A percentile compares a stretch with the other conserved stretches of the same genome.
Conservation (phyloP, 306 rosid genomes). For the Morella rubra region DNA sequence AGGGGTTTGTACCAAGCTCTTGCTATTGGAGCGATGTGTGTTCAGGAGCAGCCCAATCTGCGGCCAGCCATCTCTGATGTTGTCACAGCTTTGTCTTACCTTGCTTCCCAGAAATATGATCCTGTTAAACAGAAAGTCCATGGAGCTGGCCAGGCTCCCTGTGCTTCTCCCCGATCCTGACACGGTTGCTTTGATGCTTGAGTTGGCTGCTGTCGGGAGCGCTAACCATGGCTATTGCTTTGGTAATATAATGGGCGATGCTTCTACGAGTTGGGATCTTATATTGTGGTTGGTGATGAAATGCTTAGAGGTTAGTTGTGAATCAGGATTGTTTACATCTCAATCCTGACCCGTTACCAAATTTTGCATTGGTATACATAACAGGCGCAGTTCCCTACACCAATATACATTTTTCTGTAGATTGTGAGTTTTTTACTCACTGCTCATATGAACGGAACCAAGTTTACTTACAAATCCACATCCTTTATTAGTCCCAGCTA, state of each 20-base stretch:
- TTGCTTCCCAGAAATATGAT: conserved; percentile 67
- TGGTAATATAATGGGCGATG: neutral
- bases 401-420: conserved; percentile 3
- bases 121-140: conserved; percentile 50
- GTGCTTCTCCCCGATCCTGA: conserved; percentile 56
- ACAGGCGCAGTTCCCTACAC: conserved; percentile 24
- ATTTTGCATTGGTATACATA: conserved; percentile 10
- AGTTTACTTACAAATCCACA: conserved; percentile 1
- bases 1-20: conserved; percentile 87
- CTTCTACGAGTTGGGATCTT: neutral
- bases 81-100: conserved; percentile 87
- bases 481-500: conserved; percentile 6
- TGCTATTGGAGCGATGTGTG: conserved; percentile 92
- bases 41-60: conserved; percentile 84
- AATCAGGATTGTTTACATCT: conserved; percentile 5
- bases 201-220: neutral
- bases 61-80: conserved; percentile 90
- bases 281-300: conserved; percentile 9
- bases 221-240: neutral
- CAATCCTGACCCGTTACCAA: neutral
- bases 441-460: conserved; percentile 6
- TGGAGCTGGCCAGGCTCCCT: conserved; percentile 52
- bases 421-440: neutral
- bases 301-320: conserved; percentile 7
- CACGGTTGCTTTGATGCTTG: neutral